Percentiles rank a stretch among this genome's conserved stretches.
Evolutionary conservation across 2,329 filamentous ascomycete genomes (phyloP).

Genomic region (Paecilomyces sp.): DNA sequence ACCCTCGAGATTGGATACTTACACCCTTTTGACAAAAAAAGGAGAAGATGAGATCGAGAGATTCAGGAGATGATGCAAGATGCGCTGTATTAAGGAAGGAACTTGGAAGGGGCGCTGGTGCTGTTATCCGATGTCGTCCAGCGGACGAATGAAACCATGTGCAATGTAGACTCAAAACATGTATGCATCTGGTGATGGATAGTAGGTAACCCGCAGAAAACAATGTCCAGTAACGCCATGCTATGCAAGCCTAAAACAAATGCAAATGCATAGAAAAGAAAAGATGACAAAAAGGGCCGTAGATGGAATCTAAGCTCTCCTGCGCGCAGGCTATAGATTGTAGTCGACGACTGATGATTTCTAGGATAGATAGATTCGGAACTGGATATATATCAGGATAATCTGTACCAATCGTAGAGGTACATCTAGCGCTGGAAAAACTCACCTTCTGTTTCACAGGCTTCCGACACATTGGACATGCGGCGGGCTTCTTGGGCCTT

Average conservation of each 20-base stretch:
- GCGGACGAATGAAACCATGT: background rate
- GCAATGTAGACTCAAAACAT: background rate
- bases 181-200: background rate
- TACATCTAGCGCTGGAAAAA: background rate
- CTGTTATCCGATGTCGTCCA: background rate
- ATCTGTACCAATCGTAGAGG: background rate
- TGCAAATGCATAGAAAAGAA: background rate
- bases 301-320: background rate
- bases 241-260: background rate
- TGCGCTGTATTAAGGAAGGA: background rate
- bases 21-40: background rate
- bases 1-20: background rate
- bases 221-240: background rate
- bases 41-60: background rate
- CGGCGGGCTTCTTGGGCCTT: constrained; percentile 9
- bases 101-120: background rate
- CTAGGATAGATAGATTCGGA: constrained; percentile 5
- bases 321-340: background rate
- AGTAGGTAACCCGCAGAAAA: background rate
- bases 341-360: background rate
- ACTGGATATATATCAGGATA: constrained; percentile 1
- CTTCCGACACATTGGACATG: constrained; percentile 22
- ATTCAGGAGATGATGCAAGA: background rate
- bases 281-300: background rate
- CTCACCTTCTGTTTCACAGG: constrained; percentile 21